Evolutionary conservation across 192 early-diverging fungal genomes (phyloP), one percentile per base, ranked within the genome.

Genomic region (Linnemannia zychae): DNA sequence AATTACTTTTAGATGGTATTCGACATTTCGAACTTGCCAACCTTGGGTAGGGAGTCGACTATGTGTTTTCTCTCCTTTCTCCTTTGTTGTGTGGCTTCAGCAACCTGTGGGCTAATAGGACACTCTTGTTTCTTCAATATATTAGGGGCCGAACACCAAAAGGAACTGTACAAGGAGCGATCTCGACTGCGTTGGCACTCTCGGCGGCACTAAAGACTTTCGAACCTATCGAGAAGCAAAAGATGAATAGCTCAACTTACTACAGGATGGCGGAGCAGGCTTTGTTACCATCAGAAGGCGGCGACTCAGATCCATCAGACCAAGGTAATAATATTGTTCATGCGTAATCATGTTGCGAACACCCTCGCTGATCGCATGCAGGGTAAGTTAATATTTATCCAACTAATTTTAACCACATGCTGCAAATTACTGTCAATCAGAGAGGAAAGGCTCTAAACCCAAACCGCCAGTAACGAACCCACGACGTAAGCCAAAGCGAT

Each of bases 161-260:
- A 66, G 82, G 82, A 33, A 84, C 82, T 6, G 77, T 84, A 22
- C 82, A 84, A 65, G 82, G 82, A 18, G 82, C 82, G 16, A 84
- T 84, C 33, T 84, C 82, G 5, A 84, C 82, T 50, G 82, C 46
- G 11, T 66, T 84, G 36, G 82, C 82, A 16, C 67, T 84, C 12
- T 28, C 82, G 17, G 57, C 50, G 9, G 82, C 82, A n/a, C 77
- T 84, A 13, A 52, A 69, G 11, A 79, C 77, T 22, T 84, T 84
- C 70, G 82, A 84, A 11, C 82, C 82, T 16, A 84, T 84, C 48
- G 82, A 84, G 28, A 84, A 84, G 57, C 67, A 79, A 57, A 49
- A 77, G 53, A 75, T 79, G 76, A 72, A 84, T 33, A 71, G 67
- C 20, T 79, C 82, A 49, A 84, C 82, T 31, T 84, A 84, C 36